phyloP scores from a whole-genome alignment of 345 rosid genomes.

The Diplotaxis tenuifolia region DNA sequence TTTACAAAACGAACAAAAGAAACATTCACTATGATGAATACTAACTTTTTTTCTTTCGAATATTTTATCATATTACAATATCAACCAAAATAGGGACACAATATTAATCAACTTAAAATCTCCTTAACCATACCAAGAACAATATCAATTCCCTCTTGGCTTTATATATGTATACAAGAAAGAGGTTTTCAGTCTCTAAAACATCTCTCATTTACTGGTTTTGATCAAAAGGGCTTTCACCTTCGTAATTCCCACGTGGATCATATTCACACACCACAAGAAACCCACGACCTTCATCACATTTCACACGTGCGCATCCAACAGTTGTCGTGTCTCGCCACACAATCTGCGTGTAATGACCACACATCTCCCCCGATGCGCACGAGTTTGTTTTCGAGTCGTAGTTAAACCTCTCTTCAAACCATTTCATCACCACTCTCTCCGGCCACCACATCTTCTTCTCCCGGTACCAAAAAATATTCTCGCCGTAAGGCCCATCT shows the following conservation, averaged over 20 bases:
- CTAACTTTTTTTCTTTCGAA: neutral
- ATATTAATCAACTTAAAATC: neutral
- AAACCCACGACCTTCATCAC: conserved; percentile 26
- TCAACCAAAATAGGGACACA: neutral
- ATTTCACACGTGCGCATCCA: conserved; percentile 46
- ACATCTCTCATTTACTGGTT: neutral
- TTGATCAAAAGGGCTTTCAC: conserved; percentile 41
- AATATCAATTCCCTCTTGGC: neutral
- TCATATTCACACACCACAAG: conserved; percentile 43
- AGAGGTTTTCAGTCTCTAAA: neutral
- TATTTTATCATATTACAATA: neutral
- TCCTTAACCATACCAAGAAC: neutral
- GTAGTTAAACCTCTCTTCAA: conserved; percentile 32
- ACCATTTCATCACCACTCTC: conserved; percentile 44
- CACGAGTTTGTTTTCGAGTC: conserved; percentile 28
- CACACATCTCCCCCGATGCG: conserved; percentile 37
- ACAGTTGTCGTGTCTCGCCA: conserved; percentile 39
- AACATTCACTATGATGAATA: neutral
- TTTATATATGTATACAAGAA: neutral
- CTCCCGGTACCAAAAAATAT: conserved; percentile 46
- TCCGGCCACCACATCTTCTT: conserved; percentile 35
- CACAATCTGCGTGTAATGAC: conserved; percentile 56
- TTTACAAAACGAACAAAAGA: too few relatives aligned
- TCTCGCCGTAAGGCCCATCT: conserved; percentile 45
- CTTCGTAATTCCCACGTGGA: conserved; percentile 47